Evolutionary conservation across 169 alveolate genomes (phyloP), one percentile per base, ranked within the genome.

Genomic region (Babesia microti): DNA sequence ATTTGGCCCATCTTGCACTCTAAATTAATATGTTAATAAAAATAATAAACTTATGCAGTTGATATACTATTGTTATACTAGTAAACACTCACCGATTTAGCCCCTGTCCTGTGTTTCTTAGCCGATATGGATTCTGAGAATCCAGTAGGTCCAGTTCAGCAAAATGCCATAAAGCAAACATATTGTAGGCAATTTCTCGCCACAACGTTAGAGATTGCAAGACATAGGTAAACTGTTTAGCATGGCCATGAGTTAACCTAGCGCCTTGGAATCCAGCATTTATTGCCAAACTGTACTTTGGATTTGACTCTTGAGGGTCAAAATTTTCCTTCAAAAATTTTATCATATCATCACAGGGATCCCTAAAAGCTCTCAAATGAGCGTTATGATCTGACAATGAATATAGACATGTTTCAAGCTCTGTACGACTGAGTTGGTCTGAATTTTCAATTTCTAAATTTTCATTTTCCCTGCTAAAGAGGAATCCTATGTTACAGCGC

Each of bases 71-170:
- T n/a, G n/a, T n/a, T n/a, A n/a, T n/a, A n/a, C n/a, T n/a, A n/a
- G n/a, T n/a, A n/a, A n/a, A n/a, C n/a, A n/a, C n/a, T n/a, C n/a
- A 57, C 48, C 90, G 45, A 59, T 87, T 79, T 27, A 88, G 71
- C 9, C 95, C 94, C 57, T 86, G 94, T 3, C 95, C 95, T 1
- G 94, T 86, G 43, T 84, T 84, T 36, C 85, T 59, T 32, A 88
- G 78, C 24, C 88, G 44, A 55, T 85, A 84, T 4, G 79, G 68
- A 57, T 82, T 88, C 29, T 67, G 63, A 14, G 82, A 56, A 49
- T 84, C 91, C 6, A 88, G 72, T 72, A 88, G 51, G 44, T 80
- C 96, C 52, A 65, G 83, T 47, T 89, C 96, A 12, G 94, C 93
- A 43, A 72, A 59, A 6, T 83, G 83, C 96, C 96, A 89, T 15